Conservation (phyloP, 2,329 filamentous ascomycete genomes). For the Podosphaera xanthii region DNA sequence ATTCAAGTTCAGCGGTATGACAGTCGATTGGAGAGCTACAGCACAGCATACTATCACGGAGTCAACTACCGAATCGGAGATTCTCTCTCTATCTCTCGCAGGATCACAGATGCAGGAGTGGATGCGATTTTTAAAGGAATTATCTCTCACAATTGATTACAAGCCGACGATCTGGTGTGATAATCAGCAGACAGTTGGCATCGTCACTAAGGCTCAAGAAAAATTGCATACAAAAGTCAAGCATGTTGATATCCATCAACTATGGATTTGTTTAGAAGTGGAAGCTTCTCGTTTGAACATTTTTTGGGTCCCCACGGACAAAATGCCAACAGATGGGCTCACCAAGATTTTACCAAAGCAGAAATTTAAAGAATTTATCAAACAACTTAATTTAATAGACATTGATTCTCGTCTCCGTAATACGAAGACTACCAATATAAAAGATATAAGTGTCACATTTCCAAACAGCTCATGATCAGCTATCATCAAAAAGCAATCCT, state of each 20-base stretch:
- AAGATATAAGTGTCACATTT: not conserved
- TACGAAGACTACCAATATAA: not conserved
- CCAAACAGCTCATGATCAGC: not conserved
- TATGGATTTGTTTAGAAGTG: not conserved
- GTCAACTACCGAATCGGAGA: not conserved
- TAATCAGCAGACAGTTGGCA: not conserved
- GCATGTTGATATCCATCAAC: not conserved
- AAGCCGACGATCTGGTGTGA: not conserved
- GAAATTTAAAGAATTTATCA: slow-evolving; percentile 1
- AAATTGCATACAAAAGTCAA: not conserved
- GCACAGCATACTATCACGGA: not conserved
- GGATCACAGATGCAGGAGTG: not conserved
- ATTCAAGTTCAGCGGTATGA: not conserved
- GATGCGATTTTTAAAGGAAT: not conserved
- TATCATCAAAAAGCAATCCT: no score
- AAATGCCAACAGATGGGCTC: not conserved
- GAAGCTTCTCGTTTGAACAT: not conserved
- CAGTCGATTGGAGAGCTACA: not conserved
- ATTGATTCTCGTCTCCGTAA: not conserved
- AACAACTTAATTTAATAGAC: not conserved
- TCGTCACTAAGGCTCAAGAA: not conserved
- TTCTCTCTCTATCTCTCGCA: not conserved
- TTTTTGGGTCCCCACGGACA: not conserved
- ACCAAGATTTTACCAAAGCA: not conserved
- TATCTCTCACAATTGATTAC: not conserved